phyloP scores from a whole-genome alignment of 164 flowering plant species.

The Berberis thunbergii region DNA sequence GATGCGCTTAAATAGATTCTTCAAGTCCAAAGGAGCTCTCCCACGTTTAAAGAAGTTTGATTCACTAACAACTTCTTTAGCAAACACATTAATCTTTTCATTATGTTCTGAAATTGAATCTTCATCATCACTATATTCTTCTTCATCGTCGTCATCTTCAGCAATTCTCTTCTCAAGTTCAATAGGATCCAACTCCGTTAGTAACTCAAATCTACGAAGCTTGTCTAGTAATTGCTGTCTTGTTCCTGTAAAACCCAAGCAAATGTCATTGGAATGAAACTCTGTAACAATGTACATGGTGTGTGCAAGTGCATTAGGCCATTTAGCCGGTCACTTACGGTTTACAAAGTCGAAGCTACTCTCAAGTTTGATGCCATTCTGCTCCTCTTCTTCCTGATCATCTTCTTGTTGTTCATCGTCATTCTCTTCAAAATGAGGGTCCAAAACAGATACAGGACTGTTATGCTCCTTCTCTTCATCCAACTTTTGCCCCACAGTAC shows the following conservation, averaged over 20 bases:
- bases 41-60: constrained; percentile 9
- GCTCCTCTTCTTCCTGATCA: constrained; percentile 19
- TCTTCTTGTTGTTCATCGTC: constrained; percentile 21
- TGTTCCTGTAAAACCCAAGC: constrained; percentile 40
- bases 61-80: constrained; percentile 16
- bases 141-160: constrained; percentile 30
- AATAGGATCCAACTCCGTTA: constrained; percentile 64
- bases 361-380: constrained; percentile 34
- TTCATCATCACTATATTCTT: neutral
- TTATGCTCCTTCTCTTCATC: constrained; percentile 74
- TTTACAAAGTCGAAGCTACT: constrained; percentile 66
- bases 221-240: constrained; percentile 52
- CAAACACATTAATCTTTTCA: constrained; percentile 10
- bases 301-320: neutral
- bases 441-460: constrained; percentile 87
- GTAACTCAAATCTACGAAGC: constrained; percentile 63
- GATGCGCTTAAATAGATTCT: constrained; percentile 41
- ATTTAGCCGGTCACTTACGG: constrained; percentile 32
- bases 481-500: constrained; percentile 14
- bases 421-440: constrained; percentile 54
- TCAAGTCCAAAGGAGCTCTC: constrained; percentile 35
- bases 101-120: neutral
- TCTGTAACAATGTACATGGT: too few species aligned
- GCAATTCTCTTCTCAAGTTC: constrained; percentile 62
- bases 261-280: neutral